Percentiles rank a stretch among this genome's conserved stretches.
These are phyloP conservation scores for Xerocomellus intermedius DNA, from an alignment of 768 basidiomycete species.

Conservation along the genomic window DNA sequence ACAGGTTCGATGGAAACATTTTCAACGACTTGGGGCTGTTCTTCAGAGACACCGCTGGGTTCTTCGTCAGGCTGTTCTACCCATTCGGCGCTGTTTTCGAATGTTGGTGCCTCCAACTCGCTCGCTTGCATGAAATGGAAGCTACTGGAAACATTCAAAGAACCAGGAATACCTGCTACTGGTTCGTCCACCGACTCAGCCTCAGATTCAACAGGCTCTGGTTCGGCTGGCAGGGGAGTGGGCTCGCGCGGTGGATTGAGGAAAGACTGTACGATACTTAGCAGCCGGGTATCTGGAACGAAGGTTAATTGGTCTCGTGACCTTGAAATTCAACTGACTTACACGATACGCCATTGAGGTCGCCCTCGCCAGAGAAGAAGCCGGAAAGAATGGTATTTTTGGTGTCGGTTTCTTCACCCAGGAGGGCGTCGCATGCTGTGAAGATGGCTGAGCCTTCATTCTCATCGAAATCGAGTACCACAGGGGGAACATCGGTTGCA, in stretches of 20 bases:
- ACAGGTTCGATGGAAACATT: slow-evolving; percentile 13
- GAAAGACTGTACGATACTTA: slow-evolving; percentile 54
- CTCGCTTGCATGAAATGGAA: slow-evolving; percentile 84
- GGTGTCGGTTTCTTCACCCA: slow-evolving; percentile 51
- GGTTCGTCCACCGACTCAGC: slow-evolving; percentile 24
- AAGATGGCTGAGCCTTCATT: slow-evolving; percentile 56
- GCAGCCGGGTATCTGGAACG: slow-evolving; percentile 56
- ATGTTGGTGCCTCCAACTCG: slow-evolving; percentile 59
- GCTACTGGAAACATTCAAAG: slow-evolving; percentile 45
- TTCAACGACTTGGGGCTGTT: slow-evolving; percentile 13
- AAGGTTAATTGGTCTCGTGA: slow-evolving; percentile 7
- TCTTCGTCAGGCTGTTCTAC: slow-evolving; percentile 47
- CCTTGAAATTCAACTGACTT: slow-evolving; percentile 21
- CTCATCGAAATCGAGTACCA: slow-evolving; percentile 44
- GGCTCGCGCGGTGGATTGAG: slow-evolving; percentile 46
- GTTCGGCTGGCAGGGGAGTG: slow-evolving; percentile 33
- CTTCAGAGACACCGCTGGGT: slow-evolving; percentile 13
- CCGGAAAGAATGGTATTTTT: slow-evolving; percentile 54
- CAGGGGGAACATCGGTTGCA: slow-evolving; percentile 41
- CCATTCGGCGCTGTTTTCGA: slow-evolving; percentile 57
- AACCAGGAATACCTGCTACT: slow-evolving; percentile 42
- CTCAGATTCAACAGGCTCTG: slow-evolving; percentile 33
- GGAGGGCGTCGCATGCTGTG: slow-evolving; percentile 50
- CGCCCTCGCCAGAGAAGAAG: slow-evolving; percentile 57
- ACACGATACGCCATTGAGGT: slow-evolving; percentile 66